phyloP scores from a whole-genome alignment of 73 alveolate genomes.

The Breviolum minutum region DNA sequence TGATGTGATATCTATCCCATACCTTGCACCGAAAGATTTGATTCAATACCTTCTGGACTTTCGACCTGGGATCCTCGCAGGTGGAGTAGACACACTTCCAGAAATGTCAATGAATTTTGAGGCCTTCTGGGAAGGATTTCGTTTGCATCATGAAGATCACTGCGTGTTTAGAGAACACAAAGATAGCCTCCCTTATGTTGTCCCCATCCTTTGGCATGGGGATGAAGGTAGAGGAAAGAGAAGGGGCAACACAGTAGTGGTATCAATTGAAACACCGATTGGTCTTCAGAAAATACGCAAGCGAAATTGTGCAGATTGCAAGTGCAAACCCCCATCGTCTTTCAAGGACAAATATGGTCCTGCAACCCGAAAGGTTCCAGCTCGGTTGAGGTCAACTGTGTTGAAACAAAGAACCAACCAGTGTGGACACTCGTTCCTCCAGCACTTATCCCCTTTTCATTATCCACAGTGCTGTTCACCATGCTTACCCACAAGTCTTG shows the following conservation, averaged over 20 bases:
- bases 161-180: neutral
- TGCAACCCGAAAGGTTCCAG: neutral
- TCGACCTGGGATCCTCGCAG: neutral
- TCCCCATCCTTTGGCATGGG: neutral
- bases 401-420: neutral
- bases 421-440: neutral
- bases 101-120: neutral
- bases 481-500: neutral
- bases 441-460: neutral
- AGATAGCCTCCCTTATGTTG: neutral
- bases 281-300: neutral
- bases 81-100: neutral
- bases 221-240: constrained; percentile 22
- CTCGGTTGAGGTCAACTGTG: neutral
- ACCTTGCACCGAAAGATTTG: neutral
- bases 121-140: neutral
- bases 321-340: neutral
- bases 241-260: neutral
- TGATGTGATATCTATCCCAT: neutral
- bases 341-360: neutral
- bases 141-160: neutral
- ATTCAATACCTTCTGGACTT: neutral
- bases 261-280: neutral
- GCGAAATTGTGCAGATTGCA: neutral
- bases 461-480: neutral